Conservation (phyloP, 768 basidiomycete species). For the Pleurotus sapidus region DNA sequence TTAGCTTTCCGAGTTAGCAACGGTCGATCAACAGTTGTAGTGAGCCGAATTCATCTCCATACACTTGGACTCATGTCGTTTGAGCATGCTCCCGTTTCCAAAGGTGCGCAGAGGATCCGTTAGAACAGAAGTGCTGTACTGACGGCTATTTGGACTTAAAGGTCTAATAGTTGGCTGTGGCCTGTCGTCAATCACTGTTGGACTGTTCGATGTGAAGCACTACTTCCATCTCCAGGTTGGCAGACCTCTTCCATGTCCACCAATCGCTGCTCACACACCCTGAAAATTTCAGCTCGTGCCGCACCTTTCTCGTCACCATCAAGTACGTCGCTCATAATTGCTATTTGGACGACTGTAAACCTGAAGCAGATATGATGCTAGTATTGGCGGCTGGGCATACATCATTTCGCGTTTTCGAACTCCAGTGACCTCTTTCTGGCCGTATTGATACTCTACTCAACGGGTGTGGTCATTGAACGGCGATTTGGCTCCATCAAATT, state of each 20-base stretch:
- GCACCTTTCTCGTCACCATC: slow-evolving; percentile 86
- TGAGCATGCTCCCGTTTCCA: slow-evolving; percentile 80
- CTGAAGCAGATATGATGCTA: slow-evolving; percentile 37
- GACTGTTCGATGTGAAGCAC: slow-evolving; percentile 85
- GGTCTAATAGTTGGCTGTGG: slow-evolving; percentile 77
- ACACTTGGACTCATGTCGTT: slow-evolving; percentile 60
- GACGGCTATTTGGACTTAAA: slow-evolving; percentile 23
- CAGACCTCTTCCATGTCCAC: not conserved
- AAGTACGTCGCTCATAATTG: slow-evolving; percentile 45
- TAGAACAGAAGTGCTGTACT: slow-evolving; percentile 1
- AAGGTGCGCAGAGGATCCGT: slow-evolving; percentile 45
- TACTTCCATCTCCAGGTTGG: slow-evolving; percentile 82
- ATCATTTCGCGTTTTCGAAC: slow-evolving; percentile 77
- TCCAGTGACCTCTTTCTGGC: slow-evolving; percentile 84
- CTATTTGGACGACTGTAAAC: slow-evolving; percentile 16
- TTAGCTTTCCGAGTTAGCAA: too few species aligned
- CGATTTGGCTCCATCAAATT: slow-evolving; percentile 87
- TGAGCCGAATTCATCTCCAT: not conserved
- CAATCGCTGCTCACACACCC: not conserved
- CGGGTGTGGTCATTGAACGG: slow-evolving; percentile 72
- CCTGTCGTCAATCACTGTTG: slow-evolving; percentile 67
- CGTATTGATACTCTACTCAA: slow-evolving; percentile 70
- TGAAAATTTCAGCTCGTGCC: slow-evolving; percentile 61
- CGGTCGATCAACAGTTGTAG: too few species aligned
- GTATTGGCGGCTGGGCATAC: slow-evolving; percentile 82